A percentile compares a stretch with the other conserved stretches of the same genome.
phyloP scores from a whole-genome alignment of 129 eudicot species.

The Heracleum sosnowskyi region DNA sequence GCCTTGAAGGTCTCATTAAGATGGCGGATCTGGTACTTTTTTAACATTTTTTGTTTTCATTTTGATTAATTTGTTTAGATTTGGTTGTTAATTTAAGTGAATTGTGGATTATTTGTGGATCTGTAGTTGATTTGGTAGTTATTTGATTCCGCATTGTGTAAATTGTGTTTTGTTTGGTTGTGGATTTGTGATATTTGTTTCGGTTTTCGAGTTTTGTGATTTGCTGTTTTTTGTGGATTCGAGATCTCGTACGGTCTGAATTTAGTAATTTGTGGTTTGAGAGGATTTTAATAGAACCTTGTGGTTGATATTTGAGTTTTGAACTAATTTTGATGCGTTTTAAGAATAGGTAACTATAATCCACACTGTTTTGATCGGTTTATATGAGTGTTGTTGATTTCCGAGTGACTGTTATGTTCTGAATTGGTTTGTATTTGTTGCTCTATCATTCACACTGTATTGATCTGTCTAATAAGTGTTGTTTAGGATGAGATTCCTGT shows the following conservation, averaged over 20 bases:
- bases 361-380: not conserved
- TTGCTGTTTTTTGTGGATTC: not conserved
- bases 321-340: not conserved
- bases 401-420: not conserved
- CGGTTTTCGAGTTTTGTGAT: not conserved
- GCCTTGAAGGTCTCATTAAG: conserved; percentile 95
- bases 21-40: conserved; percentile 88
- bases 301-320: not conserved
- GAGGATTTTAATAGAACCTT: not conserved
- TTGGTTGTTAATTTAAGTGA: not conserved
- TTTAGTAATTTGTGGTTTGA: not conserved
- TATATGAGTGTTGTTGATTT: not conserved
- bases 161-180: not conserved
- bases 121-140: not conserved
- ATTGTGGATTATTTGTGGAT: conserved; percentile 9
- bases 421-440: not conserved
- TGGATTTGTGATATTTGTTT: not conserved
- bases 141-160: not conserved
- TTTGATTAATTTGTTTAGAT: not conserved
- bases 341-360: not conserved
- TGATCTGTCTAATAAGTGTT: not conserved
- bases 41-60: not conserved
- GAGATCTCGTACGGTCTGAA: not conserved
- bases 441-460: not conserved
- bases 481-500: not conserved